These are phyloP conservation scores for Backusella morwellensis DNA, from an alignment of 192 early-diverging fungal genomes.

Conservation along the genomic window DNA sequence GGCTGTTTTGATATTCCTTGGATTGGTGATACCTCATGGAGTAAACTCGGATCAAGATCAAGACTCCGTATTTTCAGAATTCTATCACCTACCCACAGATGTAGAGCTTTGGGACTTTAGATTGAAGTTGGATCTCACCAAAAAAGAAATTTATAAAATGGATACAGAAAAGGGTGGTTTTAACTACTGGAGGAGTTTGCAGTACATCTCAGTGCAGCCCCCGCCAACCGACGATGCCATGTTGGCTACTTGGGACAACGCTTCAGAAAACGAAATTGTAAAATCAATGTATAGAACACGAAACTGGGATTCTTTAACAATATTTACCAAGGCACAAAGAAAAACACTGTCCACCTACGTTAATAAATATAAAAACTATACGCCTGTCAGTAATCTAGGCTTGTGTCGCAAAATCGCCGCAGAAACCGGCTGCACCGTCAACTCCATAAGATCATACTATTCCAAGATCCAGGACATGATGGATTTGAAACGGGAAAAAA, in stretches of 20 bases:
- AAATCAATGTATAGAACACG: neutral
- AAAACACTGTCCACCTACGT: neutral
- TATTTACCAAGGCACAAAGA: neutral
- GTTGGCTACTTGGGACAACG: neutral
- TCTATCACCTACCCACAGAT: neutral
- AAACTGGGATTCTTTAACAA: slow-evolving; percentile 11
- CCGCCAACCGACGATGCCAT: neutral
- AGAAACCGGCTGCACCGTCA: neutral
- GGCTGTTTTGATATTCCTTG: neutral
- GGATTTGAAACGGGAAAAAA: neutral
- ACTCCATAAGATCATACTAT: slow-evolving; percentile 8
- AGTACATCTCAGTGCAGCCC: neutral
- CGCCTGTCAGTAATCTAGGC: neutral
- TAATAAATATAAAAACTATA: slow-evolving; percentile 1
- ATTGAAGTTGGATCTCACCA: neutral
- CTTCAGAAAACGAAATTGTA: neutral
- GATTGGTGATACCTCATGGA: neutral
- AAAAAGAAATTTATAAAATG: neutral
- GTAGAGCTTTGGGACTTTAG: neutral
- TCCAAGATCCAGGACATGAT: neutral
- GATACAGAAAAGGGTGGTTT: neutral
- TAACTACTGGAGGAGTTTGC: slow-evolving; percentile 13
- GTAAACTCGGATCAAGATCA: neutral
- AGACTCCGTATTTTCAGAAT: neutral
- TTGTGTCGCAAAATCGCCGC: neutral